Conservation (phyloP, 2,329 filamentous ascomycete species). For the Geoglossum cookeanum region DNA sequence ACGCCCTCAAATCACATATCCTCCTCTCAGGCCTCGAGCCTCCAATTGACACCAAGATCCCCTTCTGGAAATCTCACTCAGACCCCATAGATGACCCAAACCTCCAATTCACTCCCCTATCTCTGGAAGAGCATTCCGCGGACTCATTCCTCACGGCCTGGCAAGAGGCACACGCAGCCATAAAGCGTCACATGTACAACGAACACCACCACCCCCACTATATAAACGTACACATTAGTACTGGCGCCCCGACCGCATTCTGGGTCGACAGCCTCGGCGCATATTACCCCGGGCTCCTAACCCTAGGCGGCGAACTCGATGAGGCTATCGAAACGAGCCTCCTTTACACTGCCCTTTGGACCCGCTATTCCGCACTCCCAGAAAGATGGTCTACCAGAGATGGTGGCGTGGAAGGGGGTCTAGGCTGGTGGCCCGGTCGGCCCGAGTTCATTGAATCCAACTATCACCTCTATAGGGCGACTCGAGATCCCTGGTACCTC, state of each 20-base stretch:
- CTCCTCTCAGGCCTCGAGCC: constrained; percentile 58
- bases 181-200: constrained; percentile 82
- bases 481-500: constrained; percentile 87
- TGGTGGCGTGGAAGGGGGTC: constrained; percentile 63
- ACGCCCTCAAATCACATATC: constrained; percentile 86
- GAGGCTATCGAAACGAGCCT: constrained; percentile 82
- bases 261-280: constrained; percentile 96
- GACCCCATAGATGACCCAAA: neutral
- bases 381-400: constrained; percentile 84
- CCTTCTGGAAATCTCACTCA: neutral
- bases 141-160: constrained; percentile 67
- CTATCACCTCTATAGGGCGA: constrained; percentile 88
- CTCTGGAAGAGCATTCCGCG: constrained; percentile 29
- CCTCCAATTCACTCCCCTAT: constrained; percentile 17
- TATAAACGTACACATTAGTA: constrained; percentile 72
- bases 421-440: constrained; percentile 87
- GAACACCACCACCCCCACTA: constrained; percentile 79
- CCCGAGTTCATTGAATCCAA: constrained; percentile 96
- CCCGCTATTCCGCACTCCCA: constrained; percentile 77
- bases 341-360: constrained; percentile 86
- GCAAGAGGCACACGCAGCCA: constrained; percentile 69
- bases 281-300: constrained; percentile 80
- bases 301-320: constrained; percentile 72
- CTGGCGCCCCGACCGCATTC: constrained; percentile 70
- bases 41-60: constrained; percentile 25